Conservation (phyloP, 1,284 basidiomycete species). For the Mycena citricolor region DNA sequence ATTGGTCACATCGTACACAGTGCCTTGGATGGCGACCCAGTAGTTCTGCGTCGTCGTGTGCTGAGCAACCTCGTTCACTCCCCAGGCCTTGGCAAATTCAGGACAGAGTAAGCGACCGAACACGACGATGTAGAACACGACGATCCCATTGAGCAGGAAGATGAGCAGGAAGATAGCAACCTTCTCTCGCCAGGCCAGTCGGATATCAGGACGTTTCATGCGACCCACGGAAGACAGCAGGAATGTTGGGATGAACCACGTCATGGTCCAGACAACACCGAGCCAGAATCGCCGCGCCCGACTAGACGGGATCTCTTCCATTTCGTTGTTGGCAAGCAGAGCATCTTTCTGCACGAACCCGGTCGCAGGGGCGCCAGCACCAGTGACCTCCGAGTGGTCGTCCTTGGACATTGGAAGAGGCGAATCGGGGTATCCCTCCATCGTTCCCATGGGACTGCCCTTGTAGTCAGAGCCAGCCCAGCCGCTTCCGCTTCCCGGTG, state of each 20-base stretch:
- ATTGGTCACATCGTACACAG: conserved; percentile 90
- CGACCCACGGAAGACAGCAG: conserved; percentile 71
- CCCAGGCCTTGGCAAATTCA: conserved; percentile 89
- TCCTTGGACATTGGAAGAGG: conserved; percentile 14
- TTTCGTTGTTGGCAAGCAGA: conserved; percentile 53
- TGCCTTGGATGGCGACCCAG: conserved; percentile 85
- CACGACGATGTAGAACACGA: conserved; percentile 90
- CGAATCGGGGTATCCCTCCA: conserved; percentile 21
- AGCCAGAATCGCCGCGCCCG: conserved; percentile 70
- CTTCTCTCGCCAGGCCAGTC: conserved; percentile 97
- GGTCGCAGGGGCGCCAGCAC: background rate
- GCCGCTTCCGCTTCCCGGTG: conserved; percentile 10
- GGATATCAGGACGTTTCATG: conserved; percentile 95
- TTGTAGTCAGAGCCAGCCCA: conserved; percentile 31
- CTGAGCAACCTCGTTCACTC: conserved; percentile 65
- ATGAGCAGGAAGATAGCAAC: conserved; percentile 90
- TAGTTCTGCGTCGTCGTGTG: conserved; percentile 78
- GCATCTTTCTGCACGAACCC: conserved; percentile 52
- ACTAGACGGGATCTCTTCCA: conserved; percentile 86
- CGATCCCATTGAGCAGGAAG: conserved; percentile 73
- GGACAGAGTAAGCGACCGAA: conserved; percentile 92
- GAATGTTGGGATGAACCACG: conserved; percentile 84
- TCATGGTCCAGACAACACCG: conserved; percentile 71
- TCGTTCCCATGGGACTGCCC: conserved; percentile 23
- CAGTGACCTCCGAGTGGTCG: conserved; percentile 1